A percentile compares a stretch with the other conserved stretches of the same genome.
These are phyloP conservation scores for Akanthomyces uredinophilus DNA, from an alignment of 2,329 filamentous ascomycete species.

Conservation along the genomic window DNA sequence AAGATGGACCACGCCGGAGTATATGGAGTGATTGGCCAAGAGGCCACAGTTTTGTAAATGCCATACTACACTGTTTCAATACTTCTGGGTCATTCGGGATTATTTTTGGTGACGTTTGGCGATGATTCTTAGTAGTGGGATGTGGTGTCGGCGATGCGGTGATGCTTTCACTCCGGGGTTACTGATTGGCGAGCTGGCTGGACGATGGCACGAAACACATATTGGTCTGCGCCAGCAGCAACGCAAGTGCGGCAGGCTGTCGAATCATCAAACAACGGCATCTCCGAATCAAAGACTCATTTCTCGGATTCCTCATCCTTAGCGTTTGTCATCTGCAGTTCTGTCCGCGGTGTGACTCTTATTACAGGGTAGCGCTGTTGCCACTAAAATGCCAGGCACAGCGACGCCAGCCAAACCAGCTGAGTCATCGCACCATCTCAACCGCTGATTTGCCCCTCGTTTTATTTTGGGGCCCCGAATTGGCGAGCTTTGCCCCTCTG, in stretches of 20 bases:
- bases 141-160: too few relatives aligned
- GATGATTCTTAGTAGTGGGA: too few relatives aligned
- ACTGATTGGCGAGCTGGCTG: not conserved
- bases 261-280: not conserved
- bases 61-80: not conserved
- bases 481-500: conserved; percentile 12
- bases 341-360: conserved; percentile 11
- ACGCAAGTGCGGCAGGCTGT: too few relatives aligned
- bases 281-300: not conserved
- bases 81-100: not conserved
- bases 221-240: too few relatives aligned
- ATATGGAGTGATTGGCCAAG: not conserved
- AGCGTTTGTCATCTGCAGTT: not conserved
- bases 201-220: not conserved
- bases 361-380: conserved; percentile 4
- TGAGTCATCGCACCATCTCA: conserved; percentile 8
- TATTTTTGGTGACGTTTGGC: not conserved
- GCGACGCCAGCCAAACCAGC: not conserved
- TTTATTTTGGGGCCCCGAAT: conserved; percentile 1
- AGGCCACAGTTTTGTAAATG: conserved; percentile 1
- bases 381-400: not conserved
- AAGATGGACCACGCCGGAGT: not conserved
- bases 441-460: conserved; percentile 12
- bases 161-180: too few relatives aligned
- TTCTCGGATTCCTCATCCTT: not conserved